These are phyloP conservation scores for Celoporthe dispersa DNA, from an alignment of 2,329 filamentous ascomycete genomes.

Conservation along the genomic window DNA sequence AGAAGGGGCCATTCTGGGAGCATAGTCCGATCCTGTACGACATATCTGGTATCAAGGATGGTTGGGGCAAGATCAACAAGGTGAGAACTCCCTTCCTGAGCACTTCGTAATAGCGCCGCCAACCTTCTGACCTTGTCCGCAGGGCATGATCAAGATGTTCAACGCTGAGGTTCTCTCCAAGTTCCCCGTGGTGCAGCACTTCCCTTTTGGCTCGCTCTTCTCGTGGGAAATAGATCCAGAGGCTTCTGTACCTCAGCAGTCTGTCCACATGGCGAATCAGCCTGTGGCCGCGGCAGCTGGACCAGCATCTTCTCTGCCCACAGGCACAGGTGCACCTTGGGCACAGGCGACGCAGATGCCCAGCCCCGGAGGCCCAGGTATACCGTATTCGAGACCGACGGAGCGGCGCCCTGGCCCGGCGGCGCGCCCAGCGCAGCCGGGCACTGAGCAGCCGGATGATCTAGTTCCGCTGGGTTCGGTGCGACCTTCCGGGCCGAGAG, in stretches of 20 bases:
- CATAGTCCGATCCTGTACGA: slow-evolving; percentile 95
- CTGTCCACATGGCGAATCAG: slow-evolving; percentile 63
- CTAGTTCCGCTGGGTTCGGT: slow-evolving; percentile 15
- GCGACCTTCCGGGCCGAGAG: slow-evolving; percentile 25
- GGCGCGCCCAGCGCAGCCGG: not conserved
- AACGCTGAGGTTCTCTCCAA: slow-evolving; percentile 95
- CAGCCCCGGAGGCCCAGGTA: slow-evolving; percentile 38
- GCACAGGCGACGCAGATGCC: slow-evolving; percentile 48
- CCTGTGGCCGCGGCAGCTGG: slow-evolving; percentile 41
- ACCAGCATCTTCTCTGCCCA: slow-evolving; percentile 36
- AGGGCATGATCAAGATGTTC: slow-evolving; percentile 99
- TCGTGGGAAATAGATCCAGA: slow-evolving; percentile 73
- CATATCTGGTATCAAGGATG: slow-evolving; percentile 85
- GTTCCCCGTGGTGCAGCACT: slow-evolving; percentile 98
- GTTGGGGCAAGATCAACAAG: slow-evolving; percentile 99
- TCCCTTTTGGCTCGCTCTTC: slow-evolving; percentile 80
- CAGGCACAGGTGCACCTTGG: slow-evolving; percentile 51
- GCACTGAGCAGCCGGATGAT: slow-evolving; percentile 3
- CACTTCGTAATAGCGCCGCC: not conserved
- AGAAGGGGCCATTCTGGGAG: slow-evolving; percentile 95
- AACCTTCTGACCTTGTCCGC: slow-evolving; percentile 8
- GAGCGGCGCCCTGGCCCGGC: slow-evolving; percentile 25
- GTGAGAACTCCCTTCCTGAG: slow-evolving; percentile 39
- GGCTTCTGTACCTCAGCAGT: slow-evolving; percentile 52
- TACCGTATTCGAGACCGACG: slow-evolving; percentile 35